Percentiles rank a stretch among this genome's conserved stretches.
phyloP scores from a whole-genome alignment of 805 yeast species.

The Zygoascus bituminiphila region DNA sequence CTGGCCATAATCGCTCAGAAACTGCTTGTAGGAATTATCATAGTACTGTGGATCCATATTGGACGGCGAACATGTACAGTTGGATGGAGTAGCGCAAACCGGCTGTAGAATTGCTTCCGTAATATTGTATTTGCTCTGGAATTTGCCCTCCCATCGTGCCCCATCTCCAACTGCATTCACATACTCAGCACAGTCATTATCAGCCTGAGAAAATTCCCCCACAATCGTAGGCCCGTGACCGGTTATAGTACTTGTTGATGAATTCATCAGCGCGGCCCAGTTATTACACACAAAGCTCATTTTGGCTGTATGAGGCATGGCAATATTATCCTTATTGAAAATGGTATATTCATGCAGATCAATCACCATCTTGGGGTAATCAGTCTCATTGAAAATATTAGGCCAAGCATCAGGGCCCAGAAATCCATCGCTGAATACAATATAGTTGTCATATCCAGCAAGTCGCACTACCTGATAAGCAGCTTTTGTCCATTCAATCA shows the following conservation, averaged over 20 bases:
- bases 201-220: conserved; percentile 83
- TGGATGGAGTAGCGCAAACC: conserved; percentile 17
- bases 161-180: conserved; percentile 74
- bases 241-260: conserved; percentile 47
- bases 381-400: conserved; percentile 36
- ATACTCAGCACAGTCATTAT: conserved; percentile 81
- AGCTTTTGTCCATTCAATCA: conserved; percentile 45
- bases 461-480: conserved; percentile 50
- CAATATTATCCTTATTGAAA: conserved; percentile 34
- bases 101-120: conserved; percentile 15
- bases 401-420: conserved; percentile 55
- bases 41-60: conserved; percentile 41
- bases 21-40: conserved; percentile 44
- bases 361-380: conserved; percentile 56
- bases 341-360: conserved; percentile 88
- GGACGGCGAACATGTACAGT: conserved; percentile 40
- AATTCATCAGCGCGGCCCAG: conserved; percentile 44
- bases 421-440: conserved; percentile 75
- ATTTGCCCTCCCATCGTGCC: conserved; percentile 64
- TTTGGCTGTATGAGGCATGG: conserved; percentile 26
- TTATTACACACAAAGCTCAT: conserved; percentile 33
- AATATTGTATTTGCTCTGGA: conserved; percentile 24
- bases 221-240: conserved; percentile 56
- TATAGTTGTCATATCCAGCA: conserved; percentile 40
- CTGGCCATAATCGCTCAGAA: conserved; percentile 60